These are phyloP conservation scores for Darksidea phi DNA, from an alignment of 495 filamentous ascomycete genomes.

Conservation along the genomic window DNA sequence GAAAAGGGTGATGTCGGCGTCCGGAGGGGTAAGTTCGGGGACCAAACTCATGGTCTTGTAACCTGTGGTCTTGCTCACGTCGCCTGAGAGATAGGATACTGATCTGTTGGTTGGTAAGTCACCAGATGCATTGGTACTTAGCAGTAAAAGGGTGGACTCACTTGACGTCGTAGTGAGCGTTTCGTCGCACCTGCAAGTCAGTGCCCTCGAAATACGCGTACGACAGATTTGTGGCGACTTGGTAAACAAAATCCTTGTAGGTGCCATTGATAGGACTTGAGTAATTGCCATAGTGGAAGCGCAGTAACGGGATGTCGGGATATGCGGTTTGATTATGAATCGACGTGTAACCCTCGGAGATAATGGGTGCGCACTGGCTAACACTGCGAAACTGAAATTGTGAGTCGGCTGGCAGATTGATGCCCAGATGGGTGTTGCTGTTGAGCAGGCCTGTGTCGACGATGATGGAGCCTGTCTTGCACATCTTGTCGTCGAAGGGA, in stretches of 20 bases:
- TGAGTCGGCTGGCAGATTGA: slow-evolving; percentile 16
- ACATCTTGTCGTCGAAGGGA: slow-evolving; percentile 16
- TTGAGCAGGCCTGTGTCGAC: slow-evolving; percentile 19
- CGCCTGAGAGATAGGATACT: too few relatives aligned
- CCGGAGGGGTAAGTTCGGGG: not conserved
- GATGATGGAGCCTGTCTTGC: not conserved
- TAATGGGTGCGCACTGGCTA: not conserved
- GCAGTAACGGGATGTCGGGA: not conserved
- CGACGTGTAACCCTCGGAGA: not conserved
- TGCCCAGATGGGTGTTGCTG: slow-evolving; percentile 13
- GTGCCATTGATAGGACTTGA: too few relatives aligned
- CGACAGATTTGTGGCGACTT: too few relatives aligned
- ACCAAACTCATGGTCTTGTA: not conserved
- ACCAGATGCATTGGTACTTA: too few relatives aligned
- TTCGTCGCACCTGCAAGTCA: too few relatives aligned
- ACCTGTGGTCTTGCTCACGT: not conserved
- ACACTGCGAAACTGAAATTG: not conserved
- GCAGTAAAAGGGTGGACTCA: too few relatives aligned
- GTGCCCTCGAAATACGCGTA: too few relatives aligned
- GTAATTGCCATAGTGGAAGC: too few relatives aligned
- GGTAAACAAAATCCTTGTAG: too few relatives aligned
- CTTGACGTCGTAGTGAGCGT: too few relatives aligned
- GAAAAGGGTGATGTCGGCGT: not conserved
- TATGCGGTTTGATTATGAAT: not conserved
- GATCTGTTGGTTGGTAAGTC: too few relatives aligned